phyloP scores from a whole-genome alignment of 2,329 filamentous ascomycete genomes.

The Pseudocercospora musae region DNA sequence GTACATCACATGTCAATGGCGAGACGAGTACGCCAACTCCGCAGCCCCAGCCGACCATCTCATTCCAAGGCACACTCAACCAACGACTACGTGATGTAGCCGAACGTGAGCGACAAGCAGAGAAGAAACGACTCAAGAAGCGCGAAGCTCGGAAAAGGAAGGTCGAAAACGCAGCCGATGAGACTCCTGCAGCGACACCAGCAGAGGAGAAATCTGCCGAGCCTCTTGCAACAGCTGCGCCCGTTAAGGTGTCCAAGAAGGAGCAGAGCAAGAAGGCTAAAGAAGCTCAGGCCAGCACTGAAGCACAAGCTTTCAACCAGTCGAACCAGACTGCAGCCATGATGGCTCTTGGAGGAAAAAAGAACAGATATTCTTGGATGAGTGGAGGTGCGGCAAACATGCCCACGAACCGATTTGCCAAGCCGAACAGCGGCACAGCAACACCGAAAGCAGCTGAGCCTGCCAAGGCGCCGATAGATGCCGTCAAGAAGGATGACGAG shows the following conservation, averaged over 20 bases:
- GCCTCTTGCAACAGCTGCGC: conserved; percentile 41
- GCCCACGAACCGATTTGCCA: conserved; percentile 46
- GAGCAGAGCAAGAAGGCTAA: conserved; percentile 76
- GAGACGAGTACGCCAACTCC: conserved; percentile 31
- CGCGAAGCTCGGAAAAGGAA: conserved; percentile 42
- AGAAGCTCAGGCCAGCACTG: conserved; percentile 52
- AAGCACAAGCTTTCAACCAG: conserved; percentile 56
- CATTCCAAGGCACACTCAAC: conserved; percentile 45
- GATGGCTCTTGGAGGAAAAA: conserved; percentile 64
- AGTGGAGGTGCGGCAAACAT: conserved; percentile 56
- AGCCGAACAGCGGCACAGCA: conserved; percentile 28
- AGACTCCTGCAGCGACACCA: conserved; percentile 26
- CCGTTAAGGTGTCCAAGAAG: conserved; percentile 78
- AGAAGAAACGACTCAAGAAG: conserved; percentile 59
- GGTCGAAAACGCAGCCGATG: conserved; percentile 24
- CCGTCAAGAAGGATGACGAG: conserved; percentile 17
- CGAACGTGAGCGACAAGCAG: conserved; percentile 64
- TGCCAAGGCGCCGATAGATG: conserved; percentile 11
- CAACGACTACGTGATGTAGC: conserved; percentile 60
- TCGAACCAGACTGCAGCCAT: conserved; percentile 80
- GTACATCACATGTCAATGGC: conserved; percentile 22
- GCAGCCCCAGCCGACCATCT: conserved; percentile 42
- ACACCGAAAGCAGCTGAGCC: conserved; percentile 26
- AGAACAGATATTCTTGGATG: conserved; percentile 73
- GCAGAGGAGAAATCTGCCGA: conserved; percentile 28